Evolutionary conservation across 176 grass and related monocot species (phyloP), one percentile per base, ranked within the genome.

Genomic region (Cenchrus fungigraminus): DNA sequence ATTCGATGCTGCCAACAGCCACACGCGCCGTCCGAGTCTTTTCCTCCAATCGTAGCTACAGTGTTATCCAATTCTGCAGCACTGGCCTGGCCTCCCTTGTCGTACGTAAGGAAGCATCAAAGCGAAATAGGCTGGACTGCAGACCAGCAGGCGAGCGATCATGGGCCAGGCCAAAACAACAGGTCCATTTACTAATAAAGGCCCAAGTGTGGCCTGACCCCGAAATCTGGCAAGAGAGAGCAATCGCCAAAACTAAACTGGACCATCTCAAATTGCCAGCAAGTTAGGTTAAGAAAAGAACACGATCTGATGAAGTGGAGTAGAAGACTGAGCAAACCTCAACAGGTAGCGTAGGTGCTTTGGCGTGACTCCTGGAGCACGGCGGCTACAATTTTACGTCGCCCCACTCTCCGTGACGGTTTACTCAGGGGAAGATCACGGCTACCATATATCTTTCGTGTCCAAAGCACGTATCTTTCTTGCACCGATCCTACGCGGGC

Each of bases 321-420:
- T 85, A 31, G 74, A 86, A 86, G 75, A 69, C 20, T 62, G 0
- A 68, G 19, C 11, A 13, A 60, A 44, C 6, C 6, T 17, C 0
- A 69, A 22, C 53, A 68, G 73, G 74, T 61, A 60, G 64, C 13
- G 4, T 25, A 60, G 83, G 74, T 85, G 34, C 74, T 47, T 85
- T 22, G 83, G 61, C 74, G 83, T 78, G 83, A 78, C 74, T 85
- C 17, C 22, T 37, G 73, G 29, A 55, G 60, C 46, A 15, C 63
- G 12, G 1, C 6, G 16, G 15, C 42, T 9, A 28, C 80, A 61
- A 17, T 45, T 6, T 12, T 46, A n/a, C 15, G 78, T 19, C 12
- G 62, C 62, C 12, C 12, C 65, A 31, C 47, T 29, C 46, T 49
- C 25, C 12, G 7, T 25, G 40, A 79, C 29, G 59, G 37, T 22